Conservation (phyloP, 2,329 filamentous ascomycete genomes). For the Aureobasidium sp. region DNA sequence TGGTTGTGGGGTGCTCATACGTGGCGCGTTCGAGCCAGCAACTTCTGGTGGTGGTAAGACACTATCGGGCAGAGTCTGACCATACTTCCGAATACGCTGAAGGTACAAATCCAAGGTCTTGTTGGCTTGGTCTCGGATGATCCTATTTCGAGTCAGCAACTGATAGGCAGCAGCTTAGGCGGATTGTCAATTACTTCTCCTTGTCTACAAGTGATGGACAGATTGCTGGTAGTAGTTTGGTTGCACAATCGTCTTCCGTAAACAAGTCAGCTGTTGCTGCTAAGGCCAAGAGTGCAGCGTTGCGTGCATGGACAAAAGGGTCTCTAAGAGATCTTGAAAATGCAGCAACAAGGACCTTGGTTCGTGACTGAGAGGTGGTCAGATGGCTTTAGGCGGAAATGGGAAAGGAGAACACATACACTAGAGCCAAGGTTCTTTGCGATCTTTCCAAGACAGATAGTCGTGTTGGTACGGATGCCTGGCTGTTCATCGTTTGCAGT, state of each 20-base stretch:
- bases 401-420: conserved; percentile 28
- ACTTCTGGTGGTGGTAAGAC: conserved; percentile 59
- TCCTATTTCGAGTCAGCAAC: conserved; percentile 29
- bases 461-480: conserved; percentile 95
- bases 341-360: conserved; percentile 87
- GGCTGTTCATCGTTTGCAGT: conserved; percentile 97
- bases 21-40: conserved; percentile 50
- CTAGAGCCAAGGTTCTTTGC: conserved; percentile 73
- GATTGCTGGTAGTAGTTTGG: conserved; percentile 73
- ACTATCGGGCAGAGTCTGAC: conserved; percentile 70
- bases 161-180: no score
- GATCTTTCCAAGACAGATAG: conserved; percentile 94
- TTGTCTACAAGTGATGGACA: conserved; percentile 86
- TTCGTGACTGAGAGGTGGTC: conserved; percentile 52
- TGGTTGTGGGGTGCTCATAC: conserved; percentile 73
- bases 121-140: conserved; percentile 83
- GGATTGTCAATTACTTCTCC: conserved; percentile 57
- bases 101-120: conserved; percentile 86
- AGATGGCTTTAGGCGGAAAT: conserved; percentile 17
- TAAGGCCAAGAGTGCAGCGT: conserved; percentile 79
- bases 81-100: conserved; percentile 71
- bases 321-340: conserved; percentile 85
- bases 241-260: conserved; percentile 80
- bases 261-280: conserved; percentile 81
- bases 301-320: conserved; percentile 89